phyloP scores from a whole-genome alignment of 495 filamentous ascomycete genomes.

The Pseudevernia furfuracea region DNA sequence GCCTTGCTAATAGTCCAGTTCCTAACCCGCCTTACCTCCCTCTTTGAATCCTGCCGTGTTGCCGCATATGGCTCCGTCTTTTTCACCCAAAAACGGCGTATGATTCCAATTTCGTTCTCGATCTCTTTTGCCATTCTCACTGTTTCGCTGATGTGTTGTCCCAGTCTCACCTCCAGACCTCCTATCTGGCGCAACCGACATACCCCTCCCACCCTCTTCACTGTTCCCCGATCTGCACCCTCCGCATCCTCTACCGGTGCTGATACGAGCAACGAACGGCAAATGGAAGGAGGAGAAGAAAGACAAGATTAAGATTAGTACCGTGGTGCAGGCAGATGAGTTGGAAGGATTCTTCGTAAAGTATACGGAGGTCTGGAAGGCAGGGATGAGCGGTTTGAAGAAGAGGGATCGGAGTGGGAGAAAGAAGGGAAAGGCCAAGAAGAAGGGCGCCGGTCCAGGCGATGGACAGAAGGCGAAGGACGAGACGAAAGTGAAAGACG shows the following conservation, averaged over 20 bases:
- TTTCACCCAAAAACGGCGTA: constrained; percentile 79
- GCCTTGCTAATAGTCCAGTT: constrained; percentile 50
- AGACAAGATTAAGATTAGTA: constrained; percentile 76
- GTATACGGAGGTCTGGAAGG: constrained; percentile 90
- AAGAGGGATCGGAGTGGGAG: constrained; percentile 79
- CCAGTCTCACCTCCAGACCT: constrained; percentile 27
- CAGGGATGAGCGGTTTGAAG: constrained; percentile 82
- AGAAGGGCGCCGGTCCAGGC: constrained; percentile 49
- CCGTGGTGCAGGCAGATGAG: constrained; percentile 65
- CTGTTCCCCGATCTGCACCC: constrained; percentile 48
- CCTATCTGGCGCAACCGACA: constrained; percentile 21
- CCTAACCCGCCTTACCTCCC: constrained; percentile 66
- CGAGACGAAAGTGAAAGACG: constrained; percentile 2
- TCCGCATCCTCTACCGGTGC: constrained; percentile 53
- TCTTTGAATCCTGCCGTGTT: constrained; percentile 62
- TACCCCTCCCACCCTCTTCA: constrained; percentile 19
- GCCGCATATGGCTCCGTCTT: constrained; percentile 69
- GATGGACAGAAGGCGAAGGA: constrained; percentile 12
- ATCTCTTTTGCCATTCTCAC: neutral
- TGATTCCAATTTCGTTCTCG: constrained; percentile 14
- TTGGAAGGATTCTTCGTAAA: constrained; percentile 72
- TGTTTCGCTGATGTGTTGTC: neutral
- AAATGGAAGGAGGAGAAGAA: constrained; percentile 45
- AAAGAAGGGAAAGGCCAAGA: constrained; percentile 73
- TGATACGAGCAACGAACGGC: constrained; percentile 80